phyloP scores from a whole-genome alignment of 2,329 filamentous ascomycete species.

The Samsoniella hepiali region DNA sequence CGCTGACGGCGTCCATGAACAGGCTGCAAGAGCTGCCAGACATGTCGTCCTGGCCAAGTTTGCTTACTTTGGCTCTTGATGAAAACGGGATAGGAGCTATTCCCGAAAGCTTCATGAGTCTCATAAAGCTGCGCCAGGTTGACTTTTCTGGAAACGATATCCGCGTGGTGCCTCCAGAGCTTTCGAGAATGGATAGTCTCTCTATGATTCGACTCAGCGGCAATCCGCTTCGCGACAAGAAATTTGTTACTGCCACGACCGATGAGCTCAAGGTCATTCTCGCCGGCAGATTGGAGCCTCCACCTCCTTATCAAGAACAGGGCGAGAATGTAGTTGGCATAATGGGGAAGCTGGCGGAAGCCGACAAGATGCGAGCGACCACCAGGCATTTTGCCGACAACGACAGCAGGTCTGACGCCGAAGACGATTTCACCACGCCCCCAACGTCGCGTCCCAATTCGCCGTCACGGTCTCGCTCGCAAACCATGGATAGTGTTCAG shows the following conservation, averaged over 20 bases:
- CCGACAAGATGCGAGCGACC: constrained; percentile 22
- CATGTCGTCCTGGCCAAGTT: constrained; percentile 67
- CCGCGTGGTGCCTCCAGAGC: constrained; percentile 67
- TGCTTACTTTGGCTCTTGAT: constrained; percentile 71
- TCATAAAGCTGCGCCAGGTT: constrained; percentile 68
- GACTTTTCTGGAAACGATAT: constrained; percentile 88
- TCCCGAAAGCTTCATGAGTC: constrained; percentile 69
- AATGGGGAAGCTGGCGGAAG: constrained; percentile 33
- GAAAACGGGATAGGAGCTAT: constrained; percentile 76
- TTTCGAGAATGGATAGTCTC: constrained; percentile 76
- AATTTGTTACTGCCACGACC: constrained; percentile 74
- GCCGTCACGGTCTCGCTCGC: constrained; percentile 46
- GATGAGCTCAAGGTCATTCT: constrained; percentile 78
- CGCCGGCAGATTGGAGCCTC: constrained; percentile 61
- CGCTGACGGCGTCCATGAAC: constrained; percentile 77
- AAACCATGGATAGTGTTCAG: constrained; percentile 43
- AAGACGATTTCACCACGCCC: constrained; percentile 54
- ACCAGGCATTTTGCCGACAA: constrained; percentile 31
- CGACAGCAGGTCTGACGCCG: constrained; percentile 49
- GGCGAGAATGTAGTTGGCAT: constrained; percentile 24
- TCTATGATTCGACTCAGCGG: constrained; percentile 73
- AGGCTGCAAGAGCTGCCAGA: constrained; percentile 70
- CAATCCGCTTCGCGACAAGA: constrained; percentile 89
- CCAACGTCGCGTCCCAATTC: constrained; percentile 53
- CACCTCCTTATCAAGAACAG: constrained; percentile 40